A percentile compares a stretch with the other conserved stretches of the same genome.
Conservation (phyloP, 1,284 basidiomycete species). For the Trichosporon sp. region DNA sequence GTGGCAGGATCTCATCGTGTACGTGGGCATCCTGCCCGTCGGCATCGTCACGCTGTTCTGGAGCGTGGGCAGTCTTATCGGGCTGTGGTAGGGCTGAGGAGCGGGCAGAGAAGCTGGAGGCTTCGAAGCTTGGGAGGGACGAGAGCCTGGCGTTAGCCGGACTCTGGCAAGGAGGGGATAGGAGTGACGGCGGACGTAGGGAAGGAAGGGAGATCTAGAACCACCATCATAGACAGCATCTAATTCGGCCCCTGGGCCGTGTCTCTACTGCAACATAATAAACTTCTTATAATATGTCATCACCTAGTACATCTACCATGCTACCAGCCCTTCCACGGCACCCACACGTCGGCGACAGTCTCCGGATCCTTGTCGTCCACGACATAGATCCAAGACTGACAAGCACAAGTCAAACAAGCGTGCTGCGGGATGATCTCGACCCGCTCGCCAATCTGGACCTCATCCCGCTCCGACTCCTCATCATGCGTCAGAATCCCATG, state of each 20-base stretch:
- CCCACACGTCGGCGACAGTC: conserved; percentile 79
- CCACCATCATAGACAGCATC: neutral
- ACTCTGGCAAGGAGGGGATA: too few relatives aligned
- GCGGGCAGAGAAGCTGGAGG: too few relatives aligned
- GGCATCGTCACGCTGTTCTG: conserved; percentile 49
- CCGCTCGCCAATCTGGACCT: conserved; percentile 64
- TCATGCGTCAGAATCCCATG: conserved; percentile 69
- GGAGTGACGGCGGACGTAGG: too few relatives aligned
- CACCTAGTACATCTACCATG: neutral
- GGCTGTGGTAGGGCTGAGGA: conserved; percentile 42
- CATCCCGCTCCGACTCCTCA: conserved; percentile 15
- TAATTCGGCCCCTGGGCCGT: conserved; percentile 5
- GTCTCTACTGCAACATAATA: conserved; percentile 1
- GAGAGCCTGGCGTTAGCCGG: too few relatives aligned
- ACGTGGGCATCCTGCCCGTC: conserved; percentile 55
- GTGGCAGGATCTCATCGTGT: conserved; percentile 58
- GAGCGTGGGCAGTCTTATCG: conserved; percentile 50
- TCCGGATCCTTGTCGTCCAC: conserved; percentile 63
- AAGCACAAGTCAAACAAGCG: conserved; percentile 72
- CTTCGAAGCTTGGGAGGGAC: too few relatives aligned
- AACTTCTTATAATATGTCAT: neutral
- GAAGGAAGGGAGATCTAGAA: neutral
- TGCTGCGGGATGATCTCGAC: conserved; percentile 56
- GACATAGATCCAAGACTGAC: conserved; percentile 78
- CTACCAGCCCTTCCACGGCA: conserved; percentile 88